Conservation (phyloP, 768 basidiomycete genomes). For the Xerocomellus dryophilus region DNA sequence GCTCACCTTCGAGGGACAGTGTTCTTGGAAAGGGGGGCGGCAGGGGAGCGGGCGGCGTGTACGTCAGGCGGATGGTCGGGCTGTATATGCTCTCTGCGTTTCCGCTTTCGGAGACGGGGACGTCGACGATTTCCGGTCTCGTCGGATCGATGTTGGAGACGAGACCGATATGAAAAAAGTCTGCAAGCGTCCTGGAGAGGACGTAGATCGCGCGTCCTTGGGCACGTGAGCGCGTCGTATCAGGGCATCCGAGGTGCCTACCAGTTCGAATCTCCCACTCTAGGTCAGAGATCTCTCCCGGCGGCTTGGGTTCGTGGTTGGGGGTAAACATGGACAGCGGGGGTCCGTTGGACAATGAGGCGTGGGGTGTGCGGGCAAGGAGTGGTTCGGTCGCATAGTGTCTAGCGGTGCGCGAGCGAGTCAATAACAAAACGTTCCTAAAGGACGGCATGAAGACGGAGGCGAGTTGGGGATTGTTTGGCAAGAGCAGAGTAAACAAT, state of each 20-base stretch:
- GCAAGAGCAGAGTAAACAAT: slow-evolving; percentile 24
- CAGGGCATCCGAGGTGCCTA: slow-evolving; percentile 33
- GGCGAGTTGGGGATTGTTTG: slow-evolving; percentile 21
- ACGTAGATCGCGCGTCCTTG: slow-evolving; percentile 70
- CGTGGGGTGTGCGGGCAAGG: slow-evolving; percentile 6
- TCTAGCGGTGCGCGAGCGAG: not conserved
- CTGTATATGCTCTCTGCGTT: slow-evolving; percentile 56
- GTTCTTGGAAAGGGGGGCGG: slow-evolving; percentile 70
- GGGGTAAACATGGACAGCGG: slow-evolving; percentile 25
- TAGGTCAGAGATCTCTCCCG: slow-evolving; percentile 49
- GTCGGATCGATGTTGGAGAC: slow-evolving; percentile 51
- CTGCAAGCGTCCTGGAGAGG: slow-evolving; percentile 65
- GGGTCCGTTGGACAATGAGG: slow-evolving; percentile 5
- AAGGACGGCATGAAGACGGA: slow-evolving; percentile 10
- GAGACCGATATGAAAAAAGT: slow-evolving; percentile 68
- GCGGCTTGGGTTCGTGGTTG: slow-evolving; percentile 12
- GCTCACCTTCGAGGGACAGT: slow-evolving; percentile 66
- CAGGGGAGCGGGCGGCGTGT: slow-evolving; percentile 64
- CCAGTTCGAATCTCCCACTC: slow-evolving; percentile 82
- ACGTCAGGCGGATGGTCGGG: slow-evolving; percentile 56
- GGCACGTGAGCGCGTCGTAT: slow-evolving; percentile 24
- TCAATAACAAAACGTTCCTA: too few species aligned
- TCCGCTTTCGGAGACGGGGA: slow-evolving; percentile 27
- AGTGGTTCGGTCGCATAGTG: slow-evolving; percentile 5
- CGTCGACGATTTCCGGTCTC: slow-evolving; percentile 31